These are phyloP conservation scores for Taxillus chinensis DNA, from an alignment of 164 flowering plant species.

Conservation along the genomic window DNA sequence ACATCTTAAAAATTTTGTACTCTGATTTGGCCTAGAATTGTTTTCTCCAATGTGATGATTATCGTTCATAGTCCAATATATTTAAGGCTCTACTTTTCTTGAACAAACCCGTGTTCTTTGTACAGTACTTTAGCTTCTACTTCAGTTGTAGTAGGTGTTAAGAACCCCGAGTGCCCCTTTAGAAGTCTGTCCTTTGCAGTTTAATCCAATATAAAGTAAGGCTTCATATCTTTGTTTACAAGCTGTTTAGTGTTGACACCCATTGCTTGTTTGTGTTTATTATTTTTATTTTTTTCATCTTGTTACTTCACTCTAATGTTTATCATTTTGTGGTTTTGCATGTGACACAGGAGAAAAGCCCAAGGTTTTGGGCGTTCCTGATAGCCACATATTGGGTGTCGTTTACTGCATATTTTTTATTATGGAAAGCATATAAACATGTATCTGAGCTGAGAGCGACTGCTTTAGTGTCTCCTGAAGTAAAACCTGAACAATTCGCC, in stretches of 20 bases:
- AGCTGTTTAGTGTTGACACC: not conserved
- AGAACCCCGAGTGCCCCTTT: no score
- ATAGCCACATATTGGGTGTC: slow-evolving; percentile 69
- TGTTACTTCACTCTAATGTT: not conserved
- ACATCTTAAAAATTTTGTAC: no score
- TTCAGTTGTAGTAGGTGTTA: no score
- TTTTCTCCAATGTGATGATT: no score
- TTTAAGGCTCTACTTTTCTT: no score
- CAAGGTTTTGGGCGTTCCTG: slow-evolving; percentile 78
- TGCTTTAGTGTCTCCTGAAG: slow-evolving; percentile 52
- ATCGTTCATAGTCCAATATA: no score
- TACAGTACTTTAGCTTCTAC: no score
- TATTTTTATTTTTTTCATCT: not conserved
- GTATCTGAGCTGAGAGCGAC: slow-evolving; percentile 52
- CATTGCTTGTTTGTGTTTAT: not conserved
- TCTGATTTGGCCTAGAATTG: no score
- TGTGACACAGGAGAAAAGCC: slow-evolving; percentile 43
- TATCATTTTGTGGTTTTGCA: not conserved
- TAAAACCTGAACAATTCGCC: slow-evolving; percentile 66
- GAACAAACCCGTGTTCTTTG: no score
- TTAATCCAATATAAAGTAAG: no score
- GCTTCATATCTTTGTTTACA: not conserved
- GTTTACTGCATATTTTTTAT: slow-evolving; percentile 52
- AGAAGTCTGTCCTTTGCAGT: no score
- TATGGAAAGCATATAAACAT: slow-evolving; percentile 87